Base-by-base conservation (phyloP, 352 stramenopile genomes). In the Peronospora destructor region DNA sequence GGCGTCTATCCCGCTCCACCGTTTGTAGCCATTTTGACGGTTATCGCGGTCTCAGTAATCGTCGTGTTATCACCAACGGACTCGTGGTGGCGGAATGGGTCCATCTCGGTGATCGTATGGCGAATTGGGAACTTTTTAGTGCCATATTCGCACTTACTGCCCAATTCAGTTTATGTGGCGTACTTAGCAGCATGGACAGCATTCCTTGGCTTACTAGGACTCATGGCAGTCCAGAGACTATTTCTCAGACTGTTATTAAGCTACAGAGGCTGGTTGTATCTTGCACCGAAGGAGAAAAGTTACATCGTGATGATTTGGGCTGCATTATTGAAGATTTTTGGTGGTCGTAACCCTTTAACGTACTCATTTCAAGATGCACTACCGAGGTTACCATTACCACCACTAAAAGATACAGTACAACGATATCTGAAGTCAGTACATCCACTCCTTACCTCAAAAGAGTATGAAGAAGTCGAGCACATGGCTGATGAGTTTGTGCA, bases 391-490 rank as follows among this genome's bases (percentile, higher is more conserved):
- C 95, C 95, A 8, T 68, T 99, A 49, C 94, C 94, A 0, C 60
- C 83, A 21, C 75, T 98, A 9, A 91, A 96, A 49, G 87, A 97
- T 38, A 98, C 94, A 4, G 66, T 98, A 10, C 49, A 73, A 29
- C 75, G 84, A 35, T 97, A 97, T 53, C 64, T 98, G 25, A 81
- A 93, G 56, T 97, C 91, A 9, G 89, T 95, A 14, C 75, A 97
- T 52, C 90, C 94, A 26, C 59, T 98, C 32, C 63, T 97, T 13
- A 80, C 73, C 3, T 61, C 66, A 2, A 73, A 87, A 3, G 85
- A 98, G 61, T 97, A 97, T 59, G 72, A 81, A 26, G 65, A 91
- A 16, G 84, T 88, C 9, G 79, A 95, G 50, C 66, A 74, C 13
- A 85, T 93, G 66, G 89, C 83, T 1, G 56, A 69, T 23, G 81